Base-by-base conservation (phyloP, 495 filamentous ascomycete species). In the Copromyces sp. region DNA sequence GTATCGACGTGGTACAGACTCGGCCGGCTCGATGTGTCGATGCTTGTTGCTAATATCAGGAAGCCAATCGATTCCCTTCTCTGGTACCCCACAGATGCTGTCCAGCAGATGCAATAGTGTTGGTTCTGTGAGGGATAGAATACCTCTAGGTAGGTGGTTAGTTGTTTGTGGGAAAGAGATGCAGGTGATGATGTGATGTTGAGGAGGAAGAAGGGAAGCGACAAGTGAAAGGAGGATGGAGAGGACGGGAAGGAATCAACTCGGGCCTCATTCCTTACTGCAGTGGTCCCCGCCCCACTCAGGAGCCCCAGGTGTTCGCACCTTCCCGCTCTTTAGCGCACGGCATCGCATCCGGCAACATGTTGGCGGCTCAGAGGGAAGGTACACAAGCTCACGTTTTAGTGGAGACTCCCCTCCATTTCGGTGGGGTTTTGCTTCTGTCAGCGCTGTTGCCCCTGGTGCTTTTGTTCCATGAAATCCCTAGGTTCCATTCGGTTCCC, bases 261-360 rank as follows among this genome's bases (percentile, higher is more conserved):
- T n/a, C n/a, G n/a, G n/a, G n/a, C n/a, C n/a, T n/a, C n/a, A n/a
- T n/a, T n/a, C n/a, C n/a, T n/a, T n/a, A n/a, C n/a, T n/a, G n/a
- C n/a, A n/a, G n/a, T n/a, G n/a, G n/a, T n/a, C n/a, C n/a, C n/a
- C n/a, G n/a, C 24, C 24, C 24, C 24, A 24, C 24, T 9, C 29
- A 39, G n/a, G 44, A 44, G 9, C 53, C 32, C 24, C 39, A 24
- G 68, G 69, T 71, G 75, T 38, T 68, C 77, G 75, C 70, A 77
- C 74, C 75, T 73, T 72, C 68, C 77, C 70, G 72, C 68, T 68
- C 17, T 53, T 78, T 78, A 75, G 77, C 69, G 41, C 47, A 70
- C 41, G 59, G 72, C 65, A 45, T 32, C 69, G 72, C 65, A 45
- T 32, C 69, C 65, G 59, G 44, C 59, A 35, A 29, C 72, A 9